Base-by-base conservation (phyloP, 139 green algal species). In the Picochlorum sp. region DNA sequence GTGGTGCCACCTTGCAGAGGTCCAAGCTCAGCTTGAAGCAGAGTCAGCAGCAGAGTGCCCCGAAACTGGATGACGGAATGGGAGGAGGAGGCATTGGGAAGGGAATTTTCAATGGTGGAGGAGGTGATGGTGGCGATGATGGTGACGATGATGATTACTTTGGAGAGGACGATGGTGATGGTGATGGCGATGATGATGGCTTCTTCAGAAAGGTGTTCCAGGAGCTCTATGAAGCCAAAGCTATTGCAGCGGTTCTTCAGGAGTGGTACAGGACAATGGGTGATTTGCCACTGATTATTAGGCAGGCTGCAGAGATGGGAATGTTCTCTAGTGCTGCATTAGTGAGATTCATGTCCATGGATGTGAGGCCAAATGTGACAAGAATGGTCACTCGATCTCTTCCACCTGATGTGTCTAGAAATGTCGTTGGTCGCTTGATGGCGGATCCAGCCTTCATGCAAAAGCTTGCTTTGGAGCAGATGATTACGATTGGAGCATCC, bases 91-190 rank as follows among this genome's bases (percentile, higher is more conserved):
- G 79, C 62, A 90, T 83, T 51, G 89, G 91, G 57, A 95, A 92
- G 62, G 79, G 78, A 63, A 90, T 89, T 58, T 81, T 86, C 70
- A 96, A 98, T 76, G 93, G 92, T 34, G 87, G 87, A 24, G 86
- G 86, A 30, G 86, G 87, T 26, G 86, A 76, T 45, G 86, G 37
- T 45, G 91, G 90, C 67, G 89, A 65, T 57, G 91, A 81, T 37
- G 92, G 97, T 57, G 91, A 98, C 50, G 92, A 98, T 56, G 90
- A 97, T 73, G 94, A 94, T 55, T 90, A 88, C 50, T 77, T 85
- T 62, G 83, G 90, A 44, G 85, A 82, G 54, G 86, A 69, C 28
- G 83, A 89, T n/a, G 87, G 85, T 45, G 86, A 89, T 21, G 89
- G 85, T 52, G 86, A 89, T 8, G 80, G 74, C n/a, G 84, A 82